Base-by-base conservation (phyloP, 805 yeast genomes). In the Brettanomyces custersianus region DNA sequence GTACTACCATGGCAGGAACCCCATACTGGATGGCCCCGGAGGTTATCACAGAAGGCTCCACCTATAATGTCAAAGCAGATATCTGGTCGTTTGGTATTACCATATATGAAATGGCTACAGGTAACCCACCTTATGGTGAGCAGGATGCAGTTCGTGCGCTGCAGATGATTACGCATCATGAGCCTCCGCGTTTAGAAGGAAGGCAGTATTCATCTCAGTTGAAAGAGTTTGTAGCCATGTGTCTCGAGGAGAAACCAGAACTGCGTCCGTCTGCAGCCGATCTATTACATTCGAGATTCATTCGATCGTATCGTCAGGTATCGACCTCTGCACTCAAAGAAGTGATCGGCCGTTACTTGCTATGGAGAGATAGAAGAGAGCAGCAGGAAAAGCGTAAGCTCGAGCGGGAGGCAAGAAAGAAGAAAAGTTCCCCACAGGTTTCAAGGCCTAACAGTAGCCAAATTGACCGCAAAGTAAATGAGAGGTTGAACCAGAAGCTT, bases 11-110 rank as follows among this genome's bases (percentile, higher is more conserved):
- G 75, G 97, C 95, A 0, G 94, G 94, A 6, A 83, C 94, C 1
- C 94, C 94, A 0, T 92, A 87, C 54, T 92, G 98, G 98, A 92
- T 92, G 98, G 96, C 98, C 0, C 98, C 98, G 0, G 98, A 90
- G 57, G 98, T 90, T 22, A 90, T 90, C 27, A 72, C 84, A 62
- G 96, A 90, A 57, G 94, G 94, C 28, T 82, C 80, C 12, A 71
- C 80, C 7, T 83, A 92, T 65, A 95, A 84, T 55, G 73, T 80
- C 30, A 88, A 80, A 59, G 98, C 95, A 1, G 99, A 92, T 57
- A 84, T 92, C 6, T 92, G 99, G 99, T 88, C 97, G 0, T 58
- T 90, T 33, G 99, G 99, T 12, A 85, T 92, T 41, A 90, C 98
- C 0, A 67, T 87, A 7, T 92, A 78, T 60, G 99, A 92, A 58